A percentile compares a stretch with the other conserved stretches of the same genome.
phyloP scores from a whole-genome alignment of 1,139 yeast species.

The Scheffersomyces quercinus region DNA sequence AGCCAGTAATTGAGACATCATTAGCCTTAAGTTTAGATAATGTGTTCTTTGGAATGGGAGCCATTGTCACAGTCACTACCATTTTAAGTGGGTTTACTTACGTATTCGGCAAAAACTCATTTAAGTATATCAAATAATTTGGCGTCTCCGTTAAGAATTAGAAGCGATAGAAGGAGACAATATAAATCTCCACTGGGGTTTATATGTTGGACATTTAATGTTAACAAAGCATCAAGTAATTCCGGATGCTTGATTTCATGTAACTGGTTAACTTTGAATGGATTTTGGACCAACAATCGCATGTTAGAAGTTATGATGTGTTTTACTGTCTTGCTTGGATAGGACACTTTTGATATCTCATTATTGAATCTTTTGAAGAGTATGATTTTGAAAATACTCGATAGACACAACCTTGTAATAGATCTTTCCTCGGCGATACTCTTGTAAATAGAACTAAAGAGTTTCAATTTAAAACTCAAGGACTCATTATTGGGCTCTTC shows the following conservation, averaged over 20 bases:
- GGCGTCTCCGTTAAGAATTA: neutral
- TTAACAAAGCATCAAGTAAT: neutral
- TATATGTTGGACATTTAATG: neutral
- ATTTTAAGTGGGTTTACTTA: slow-evolving; percentile 78
- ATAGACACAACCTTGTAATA: neutral
- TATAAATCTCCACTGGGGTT: too few relatives aligned
- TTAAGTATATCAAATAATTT: slow-evolving; percentile 9
- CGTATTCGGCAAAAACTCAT: slow-evolving; percentile 11
- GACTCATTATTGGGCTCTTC: neutral
- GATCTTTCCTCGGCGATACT: neutral
- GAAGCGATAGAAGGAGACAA: neutral
- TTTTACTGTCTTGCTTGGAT: neutral
- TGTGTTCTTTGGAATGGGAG: slow-evolving; percentile 22
- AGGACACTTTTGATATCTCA: neutral
- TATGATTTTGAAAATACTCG: neutral
- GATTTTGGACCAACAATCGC: neutral
- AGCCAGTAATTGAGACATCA: slow-evolving; percentile 53
- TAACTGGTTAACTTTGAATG: neutral
- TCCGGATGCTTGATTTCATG: neutral
- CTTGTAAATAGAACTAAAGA: neutral
- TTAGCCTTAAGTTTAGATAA: slow-evolving; percentile 12
- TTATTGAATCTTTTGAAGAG: neutral
- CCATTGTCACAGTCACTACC: slow-evolving; percentile 75
- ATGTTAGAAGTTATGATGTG: neutral
- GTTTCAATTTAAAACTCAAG: neutral